Base-by-base conservation (phyloP, 1,284 basidiomycete species). In the Boletus semigastroideus region DNA sequence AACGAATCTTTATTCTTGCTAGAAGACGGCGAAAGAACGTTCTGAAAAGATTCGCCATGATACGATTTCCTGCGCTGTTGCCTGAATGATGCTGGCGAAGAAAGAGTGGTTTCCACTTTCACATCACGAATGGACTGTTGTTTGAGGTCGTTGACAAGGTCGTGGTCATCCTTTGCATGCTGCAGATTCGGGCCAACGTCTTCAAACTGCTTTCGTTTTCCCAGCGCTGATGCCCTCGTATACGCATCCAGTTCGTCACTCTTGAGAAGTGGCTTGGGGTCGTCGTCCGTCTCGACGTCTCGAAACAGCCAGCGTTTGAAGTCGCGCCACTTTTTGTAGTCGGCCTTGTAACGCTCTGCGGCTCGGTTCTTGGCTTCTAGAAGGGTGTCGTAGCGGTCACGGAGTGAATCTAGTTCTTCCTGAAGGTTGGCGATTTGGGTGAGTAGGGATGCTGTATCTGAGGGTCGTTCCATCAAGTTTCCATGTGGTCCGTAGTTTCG, bases 241-340 rank as follows among this genome's bases (percentile, higher is more conserved):
- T 53, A 53, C 3, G 50, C 45, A 3, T 7, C 40, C 4, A 51
- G 42, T 41, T 60, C 56, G 40, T 49, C 51, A 7, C 37, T 50
- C 22, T 60, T 59, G 45, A 70, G 41, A 37, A 43, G 17, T 5
- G 52, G 37, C 46, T 42, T 58, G 51, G 58, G 22, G 10, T 59
- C 53, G n/a, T 62, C 57, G 28, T 60, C 60, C 22, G 66, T 57
- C 13, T 64, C 60, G 10, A 74, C 61, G 43, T 77, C 71, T 19
- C 55, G 61, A 48, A 72, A 70, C 5, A 80, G 54, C 75, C 74
- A 80, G 20, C 63, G 56, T 42, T 74, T 75, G 57, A 81, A 73
- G 14, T 59, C 60, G 40, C 68, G 67, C 79, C 79, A 84, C 53
- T 74, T 77, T 53, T 71, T 72, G 61, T 74, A 79, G 57, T 82